Conservation (phyloP, 352 stramenopile genomes). For the Globisporangium canariense region DNA sequence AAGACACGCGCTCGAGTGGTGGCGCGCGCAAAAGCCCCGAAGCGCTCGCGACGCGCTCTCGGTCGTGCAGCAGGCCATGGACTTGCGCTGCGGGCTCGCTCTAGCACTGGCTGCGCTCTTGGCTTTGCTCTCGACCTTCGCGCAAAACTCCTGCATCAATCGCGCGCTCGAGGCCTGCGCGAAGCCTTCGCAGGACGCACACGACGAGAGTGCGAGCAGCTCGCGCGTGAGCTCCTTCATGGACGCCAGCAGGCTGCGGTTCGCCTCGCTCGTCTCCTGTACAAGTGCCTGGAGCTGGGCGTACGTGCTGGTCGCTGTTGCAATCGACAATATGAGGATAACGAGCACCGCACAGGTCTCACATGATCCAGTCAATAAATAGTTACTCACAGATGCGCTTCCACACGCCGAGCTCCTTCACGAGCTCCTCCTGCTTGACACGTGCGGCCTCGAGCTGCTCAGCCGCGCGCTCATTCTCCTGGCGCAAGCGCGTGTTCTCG, state of each 20-base stretch:
- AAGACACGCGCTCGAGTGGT: conserved; percentile 2
- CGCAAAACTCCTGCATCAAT: not conserved
- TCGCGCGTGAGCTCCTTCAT: conserved; percentile 7
- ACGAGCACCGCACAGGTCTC: not conserved
- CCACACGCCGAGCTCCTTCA: conserved; percentile 25
- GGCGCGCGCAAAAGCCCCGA: conserved; percentile 13
- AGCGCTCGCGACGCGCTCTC: conserved; percentile 9
- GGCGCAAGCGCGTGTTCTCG: conserved; percentile 21
- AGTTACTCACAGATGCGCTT: conserved; percentile 36
- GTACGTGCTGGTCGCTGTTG: conserved; percentile 3
- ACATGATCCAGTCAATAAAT: not conserved
- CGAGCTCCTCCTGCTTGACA: conserved; percentile 22
- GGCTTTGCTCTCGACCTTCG: not conserved
- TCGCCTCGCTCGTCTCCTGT: conserved; percentile 6
- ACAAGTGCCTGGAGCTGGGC: conserved; percentile 7
- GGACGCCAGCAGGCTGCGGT: not conserved
- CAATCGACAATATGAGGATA: not conserved
- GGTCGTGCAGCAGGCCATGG: conserved; percentile 10
- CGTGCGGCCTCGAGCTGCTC: conserved; percentile 21
- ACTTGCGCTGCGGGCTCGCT: not conserved
- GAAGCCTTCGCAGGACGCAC: not conserved
- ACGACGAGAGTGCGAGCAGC: conserved; percentile 4
- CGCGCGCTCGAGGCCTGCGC: not conserved
- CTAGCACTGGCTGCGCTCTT: not conserved
- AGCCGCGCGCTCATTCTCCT: conserved; percentile 24